Conservation (phyloP, 2,329 filamentous ascomycete species). For the Coniochaeta ligniaria region DNA sequence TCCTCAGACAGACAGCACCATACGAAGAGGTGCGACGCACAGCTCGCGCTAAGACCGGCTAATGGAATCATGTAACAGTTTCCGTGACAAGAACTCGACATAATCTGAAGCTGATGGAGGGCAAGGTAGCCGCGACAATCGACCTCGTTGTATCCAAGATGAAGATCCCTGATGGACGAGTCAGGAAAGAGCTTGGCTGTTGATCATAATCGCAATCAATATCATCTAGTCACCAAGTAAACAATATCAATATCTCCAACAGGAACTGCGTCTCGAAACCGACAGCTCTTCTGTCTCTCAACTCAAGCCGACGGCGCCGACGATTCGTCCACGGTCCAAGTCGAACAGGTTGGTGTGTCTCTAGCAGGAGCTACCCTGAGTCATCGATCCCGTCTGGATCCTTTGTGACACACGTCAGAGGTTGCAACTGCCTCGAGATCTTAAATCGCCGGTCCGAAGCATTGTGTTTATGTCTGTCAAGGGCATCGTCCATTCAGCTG, state of each 20-base stretch:
- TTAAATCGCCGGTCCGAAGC: too few species aligned
- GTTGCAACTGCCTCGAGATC: too few species aligned
- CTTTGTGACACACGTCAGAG: too few species aligned
- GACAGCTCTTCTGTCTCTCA: too few species aligned
- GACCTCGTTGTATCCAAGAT: not conserved
- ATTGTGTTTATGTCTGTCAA: too few species aligned
- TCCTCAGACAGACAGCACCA: not conserved
- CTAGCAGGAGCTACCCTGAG: too few species aligned
- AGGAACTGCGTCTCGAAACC: too few species aligned
- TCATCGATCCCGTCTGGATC: too few species aligned
- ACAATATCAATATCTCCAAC: not conserved
- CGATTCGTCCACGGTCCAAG: too few species aligned
- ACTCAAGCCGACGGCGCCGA: too few species aligned
- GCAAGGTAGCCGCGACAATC: not conserved
- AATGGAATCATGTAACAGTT: not conserved
- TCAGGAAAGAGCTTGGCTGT: not conserved
- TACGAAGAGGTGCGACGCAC: not conserved
- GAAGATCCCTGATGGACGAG: not conserved
- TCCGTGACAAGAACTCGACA: not conserved
- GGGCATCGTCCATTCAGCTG: too few species aligned
- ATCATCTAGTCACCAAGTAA: not conserved
- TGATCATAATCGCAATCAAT: not conserved
- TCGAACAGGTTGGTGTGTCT: too few species aligned
- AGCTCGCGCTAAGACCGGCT: not conserved
- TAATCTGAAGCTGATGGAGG: not conserved